A percentile compares a stretch with the other conserved stretches of the same genome.
These are phyloP conservation scores for Acanthamoeba healyi DNA, from an alignment of 208 protist genomes.

Conservation along the genomic window DNA sequence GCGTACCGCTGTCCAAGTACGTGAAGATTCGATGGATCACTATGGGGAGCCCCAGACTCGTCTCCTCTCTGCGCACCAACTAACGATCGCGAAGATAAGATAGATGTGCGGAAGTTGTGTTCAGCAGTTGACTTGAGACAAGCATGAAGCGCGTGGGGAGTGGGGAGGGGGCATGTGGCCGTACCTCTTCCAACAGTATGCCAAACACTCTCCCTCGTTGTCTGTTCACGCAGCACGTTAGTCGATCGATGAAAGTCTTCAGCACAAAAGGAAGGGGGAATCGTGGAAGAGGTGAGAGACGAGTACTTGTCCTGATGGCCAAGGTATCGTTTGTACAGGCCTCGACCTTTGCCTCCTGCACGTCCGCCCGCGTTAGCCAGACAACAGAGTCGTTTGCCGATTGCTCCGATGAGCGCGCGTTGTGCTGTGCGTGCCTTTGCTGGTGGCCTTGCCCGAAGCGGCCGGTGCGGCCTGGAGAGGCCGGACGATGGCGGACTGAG, in stretches of 20 bases:
- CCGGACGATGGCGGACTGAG: neutral
- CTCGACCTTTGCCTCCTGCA: neutral
- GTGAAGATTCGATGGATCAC: neutral
- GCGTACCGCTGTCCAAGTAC: slow-evolving; percentile 19
- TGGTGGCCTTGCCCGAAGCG: neutral
- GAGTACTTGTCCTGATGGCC: neutral
- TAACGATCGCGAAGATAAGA: no score
- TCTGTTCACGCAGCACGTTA: no score
- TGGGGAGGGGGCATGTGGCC: neutral
- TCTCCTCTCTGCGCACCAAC: slow-evolving; percentile 20
- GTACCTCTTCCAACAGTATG: slow-evolving; percentile 4
- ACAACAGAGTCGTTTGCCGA: neutral
- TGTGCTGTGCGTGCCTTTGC: neutral
- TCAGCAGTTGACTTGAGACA: neutral
- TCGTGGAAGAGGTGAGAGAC: neutral
- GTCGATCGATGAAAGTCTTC: no score
- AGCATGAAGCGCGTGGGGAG: neutral
- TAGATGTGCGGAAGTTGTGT: no score
- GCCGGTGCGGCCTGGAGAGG: neutral
- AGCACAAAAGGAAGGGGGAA: neutral
- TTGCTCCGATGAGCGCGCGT: neutral
- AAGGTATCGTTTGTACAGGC: slow-evolving; percentile 28
- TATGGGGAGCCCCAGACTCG: slow-evolving; percentile 3
- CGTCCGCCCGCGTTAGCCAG: neutral
- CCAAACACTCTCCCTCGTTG: slow-evolving; percentile 6